Evolutionary conservation across 2,329 filamentous ascomycete species (phyloP), one percentile per base, ranked within the genome.

Genomic region (Tolypocladium tropicale): DNA sequence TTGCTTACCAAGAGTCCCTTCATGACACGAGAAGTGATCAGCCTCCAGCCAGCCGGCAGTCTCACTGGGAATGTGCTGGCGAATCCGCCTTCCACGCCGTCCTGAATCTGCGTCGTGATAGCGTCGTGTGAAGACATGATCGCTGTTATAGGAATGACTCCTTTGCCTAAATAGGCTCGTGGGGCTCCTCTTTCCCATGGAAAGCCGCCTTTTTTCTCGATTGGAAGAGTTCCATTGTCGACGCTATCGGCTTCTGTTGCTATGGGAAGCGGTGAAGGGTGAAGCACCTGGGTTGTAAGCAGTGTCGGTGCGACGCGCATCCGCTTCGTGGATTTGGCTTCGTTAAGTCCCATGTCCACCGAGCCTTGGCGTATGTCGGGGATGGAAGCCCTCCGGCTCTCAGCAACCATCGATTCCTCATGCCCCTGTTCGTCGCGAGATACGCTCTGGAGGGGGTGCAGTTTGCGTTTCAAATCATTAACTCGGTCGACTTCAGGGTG

Each of bases 11-110:
- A 63, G 32, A 76, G 68, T 30, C 67, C 68, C 58, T 70, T 75
- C 60, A 81, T 71, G 0, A 67, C 62, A 6, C 61, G 66, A 55
- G 75, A 63, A 3, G 78, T 73, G 54, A 76, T 78, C 2, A 74
- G 61, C 46, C 75, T 72, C 34, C 72, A 74, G 0, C 78, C 79
- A 6, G 67, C 65, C 2, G 76, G 73, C 1, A 77, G 62, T 2
- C 56, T 55, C 14, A 64, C 65, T 25, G 60, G 62, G 14, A 58
- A 53, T 4, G 62, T 41, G 33, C 61, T 66, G 21, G 58, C 58
- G 55, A 77, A 74, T 4, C 56, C 55, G 7, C 61, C 57, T 11
- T 57, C 56, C 5, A 57, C 57, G 2, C 56, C 53, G 16, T 65
- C 61, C 21, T 61, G 23, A 28, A 68, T 23, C 25, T 62, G 57